Conservation (phyloP, 2,329 filamentous ascomycete species). For the Hymenoscyphus infarciens region DNA sequence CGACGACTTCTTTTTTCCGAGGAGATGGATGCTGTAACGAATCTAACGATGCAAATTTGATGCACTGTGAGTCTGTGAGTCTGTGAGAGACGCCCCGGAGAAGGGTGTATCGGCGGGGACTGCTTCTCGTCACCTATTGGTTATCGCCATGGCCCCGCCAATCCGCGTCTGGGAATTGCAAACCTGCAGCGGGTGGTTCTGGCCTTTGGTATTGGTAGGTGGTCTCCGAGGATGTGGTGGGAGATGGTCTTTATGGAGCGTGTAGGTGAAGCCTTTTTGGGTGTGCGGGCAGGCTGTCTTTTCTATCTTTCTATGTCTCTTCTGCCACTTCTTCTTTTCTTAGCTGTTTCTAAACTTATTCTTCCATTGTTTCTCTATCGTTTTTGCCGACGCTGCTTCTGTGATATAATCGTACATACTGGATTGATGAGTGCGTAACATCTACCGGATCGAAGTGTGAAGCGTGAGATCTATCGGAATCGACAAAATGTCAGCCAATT, state of each 20-base stretch:
- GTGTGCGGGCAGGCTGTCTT: slow-evolving; percentile 1
- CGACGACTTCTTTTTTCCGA: background rate
- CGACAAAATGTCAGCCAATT: slow-evolving; percentile 28
- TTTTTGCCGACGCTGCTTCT: background rate
- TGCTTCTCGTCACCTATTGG: too few relatives aligned
- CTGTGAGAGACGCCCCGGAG: background rate
- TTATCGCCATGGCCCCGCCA: background rate
- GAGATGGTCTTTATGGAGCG: background rate
- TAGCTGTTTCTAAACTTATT: background rate
- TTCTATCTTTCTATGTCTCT: background rate
- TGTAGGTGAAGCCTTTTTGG: background rate
- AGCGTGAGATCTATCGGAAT: too few relatives aligned
- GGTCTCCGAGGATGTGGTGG: slow-evolving; percentile 15
- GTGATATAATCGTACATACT: background rate
- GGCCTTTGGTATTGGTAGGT: background rate
- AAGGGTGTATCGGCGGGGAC: background rate
- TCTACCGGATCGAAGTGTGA: too few relatives aligned
- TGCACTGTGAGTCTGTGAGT: background rate
- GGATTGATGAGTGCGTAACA: background rate
- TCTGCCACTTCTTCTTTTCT: slow-evolving; percentile 1
- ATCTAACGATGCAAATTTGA: background rate
- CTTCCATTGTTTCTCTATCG: too few relatives aligned
- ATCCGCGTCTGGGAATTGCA: background rate
- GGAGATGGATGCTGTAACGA: background rate
- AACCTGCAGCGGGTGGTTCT: background rate